Evolutionary conservation across 306 rosid species (phyloP).

Genomic region (Ormosia emarginata): DNA sequence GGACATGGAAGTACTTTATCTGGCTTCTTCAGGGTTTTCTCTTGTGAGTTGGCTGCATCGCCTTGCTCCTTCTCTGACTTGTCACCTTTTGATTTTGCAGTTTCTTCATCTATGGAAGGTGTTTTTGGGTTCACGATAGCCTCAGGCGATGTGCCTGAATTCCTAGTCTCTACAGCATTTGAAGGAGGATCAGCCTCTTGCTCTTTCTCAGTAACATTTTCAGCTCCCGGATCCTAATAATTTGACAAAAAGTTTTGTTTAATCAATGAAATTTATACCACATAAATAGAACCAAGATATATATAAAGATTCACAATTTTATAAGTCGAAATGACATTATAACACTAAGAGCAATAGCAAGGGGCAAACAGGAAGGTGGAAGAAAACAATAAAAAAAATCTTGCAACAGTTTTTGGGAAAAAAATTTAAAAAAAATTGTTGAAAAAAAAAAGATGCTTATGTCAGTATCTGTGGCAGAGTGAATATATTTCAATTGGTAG

Average conservation of each 20-base stretch:
- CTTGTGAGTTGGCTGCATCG: slow-evolving; percentile 43
- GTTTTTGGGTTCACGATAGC: slow-evolving; percentile 49
- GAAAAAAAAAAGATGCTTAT: neutral
- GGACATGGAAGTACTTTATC: slow-evolving; percentile 88
- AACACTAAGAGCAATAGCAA: slow-evolving; percentile 1
- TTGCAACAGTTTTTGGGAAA: neutral
- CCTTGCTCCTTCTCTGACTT: slow-evolving; percentile 48
- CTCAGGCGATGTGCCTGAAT: slow-evolving; percentile 28
- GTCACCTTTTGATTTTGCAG: slow-evolving; percentile 25
- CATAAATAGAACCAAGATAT: neutral
- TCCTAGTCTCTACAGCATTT: slow-evolving; percentile 32
- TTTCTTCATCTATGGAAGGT: slow-evolving; percentile 54
- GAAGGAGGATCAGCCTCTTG: slow-evolving; percentile 33
- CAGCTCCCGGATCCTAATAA: slow-evolving; percentile 54
- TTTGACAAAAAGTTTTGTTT: slow-evolving; percentile 16
- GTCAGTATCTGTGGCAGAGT: neutral
- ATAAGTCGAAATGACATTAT: neutral
- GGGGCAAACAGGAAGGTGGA: neutral
- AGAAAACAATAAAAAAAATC: neutral
- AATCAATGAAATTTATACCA: neutral
- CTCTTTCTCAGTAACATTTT: slow-evolving; percentile 29
- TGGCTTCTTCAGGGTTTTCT: slow-evolving; percentile 81
- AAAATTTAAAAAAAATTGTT: neutral
- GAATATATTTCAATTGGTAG: neutral
- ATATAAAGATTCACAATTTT: neutral